Base-by-base conservation (phyloP, 2,329 filamentous ascomycete species). In the Colletotrichum kahawae region DNA sequence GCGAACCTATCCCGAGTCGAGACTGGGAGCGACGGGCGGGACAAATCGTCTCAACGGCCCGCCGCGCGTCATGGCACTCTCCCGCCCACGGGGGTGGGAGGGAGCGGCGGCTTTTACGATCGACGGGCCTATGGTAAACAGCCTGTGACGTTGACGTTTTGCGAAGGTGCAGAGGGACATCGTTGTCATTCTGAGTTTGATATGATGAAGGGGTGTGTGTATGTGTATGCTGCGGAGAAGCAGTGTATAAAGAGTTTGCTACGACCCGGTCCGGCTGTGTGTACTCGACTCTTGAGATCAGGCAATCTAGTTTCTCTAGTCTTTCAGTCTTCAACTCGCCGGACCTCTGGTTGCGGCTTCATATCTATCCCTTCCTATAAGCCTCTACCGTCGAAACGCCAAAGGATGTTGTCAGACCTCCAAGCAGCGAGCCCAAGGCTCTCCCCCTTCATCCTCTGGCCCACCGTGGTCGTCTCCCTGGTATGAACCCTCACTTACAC, bases 361-460 rank as follows among this genome's bases (percentile, higher is more conserved):
- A 60, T n/a, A 31, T 33, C 10, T 1, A 33, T 16, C 31, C 2
- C 10, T 16, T 34, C 29, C 34, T 33, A 60, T 60, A 31, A 14
- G 3, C 18, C 18, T n/a, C 18, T 0, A 24, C 2, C 14, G 12
- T 16, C 33, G 7, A 24, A 33, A 12, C 8, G 29, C 18, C 29
- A n/a, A 31, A 60, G 33, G 57, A 63, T 59, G 72, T 14, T 29
- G 27, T 36, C 34, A 54, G 63, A 38, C 10, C 36, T 60, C 6
- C 69, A 72, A n/a, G 16, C 13, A 14, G 16, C n/a, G 43, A 67
- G 63, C 48, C 48, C 33, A 24, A 57, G 63, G 34, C 43, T 68
- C 56, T 67, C 72, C 24, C 38, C 56, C 29, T 21, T 68, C 10
- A 59, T 75, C 14, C 29, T 75, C 16, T 75, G 72, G 72, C 72